phyloP scores from a whole-genome alignment of 169 alveolate genomes.

The Plasmodium malariae region DNA sequence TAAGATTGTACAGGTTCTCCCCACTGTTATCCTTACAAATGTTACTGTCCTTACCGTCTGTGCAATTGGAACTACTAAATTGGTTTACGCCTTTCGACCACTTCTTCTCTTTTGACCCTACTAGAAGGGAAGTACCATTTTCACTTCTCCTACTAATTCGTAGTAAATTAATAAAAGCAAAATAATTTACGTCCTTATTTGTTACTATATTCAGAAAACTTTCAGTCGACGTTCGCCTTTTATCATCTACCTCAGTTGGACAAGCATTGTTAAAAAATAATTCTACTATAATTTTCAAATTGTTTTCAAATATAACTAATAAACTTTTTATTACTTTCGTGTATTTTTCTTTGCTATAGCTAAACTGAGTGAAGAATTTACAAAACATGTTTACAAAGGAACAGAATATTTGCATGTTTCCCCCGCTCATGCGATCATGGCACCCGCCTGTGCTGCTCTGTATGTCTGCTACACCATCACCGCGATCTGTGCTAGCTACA shows the following conservation, averaged over 20 bases:
- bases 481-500: too few relatives aligned
- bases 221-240: neutral
- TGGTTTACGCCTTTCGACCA: neutral
- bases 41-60: too few relatives aligned
- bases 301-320: constrained; percentile 39
- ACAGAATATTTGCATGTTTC: constrained; percentile 13
- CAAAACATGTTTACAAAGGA: constrained; percentile 42
- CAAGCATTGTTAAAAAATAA: neutral
- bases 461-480: too few relatives aligned
- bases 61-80: too few relatives aligned
- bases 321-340: constrained; percentile 21
- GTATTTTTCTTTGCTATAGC: constrained; percentile 17
- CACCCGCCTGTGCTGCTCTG: too few relatives aligned
- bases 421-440: neutral
- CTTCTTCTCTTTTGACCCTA: neutral
- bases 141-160: neutral
- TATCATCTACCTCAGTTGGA: neutral
- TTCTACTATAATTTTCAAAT: constrained; percentile 6
- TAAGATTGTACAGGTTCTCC: neutral
- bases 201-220: neutral
- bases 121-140: neutral
- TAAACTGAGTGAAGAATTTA: constrained; percentile 34
- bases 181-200: neutral
- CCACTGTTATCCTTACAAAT: neutral
- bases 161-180: constrained; percentile 9